Evolutionary conservation across 2,329 filamentous ascomycete species (phyloP).

Genomic region (Arachnopeziza araneosa): DNA sequence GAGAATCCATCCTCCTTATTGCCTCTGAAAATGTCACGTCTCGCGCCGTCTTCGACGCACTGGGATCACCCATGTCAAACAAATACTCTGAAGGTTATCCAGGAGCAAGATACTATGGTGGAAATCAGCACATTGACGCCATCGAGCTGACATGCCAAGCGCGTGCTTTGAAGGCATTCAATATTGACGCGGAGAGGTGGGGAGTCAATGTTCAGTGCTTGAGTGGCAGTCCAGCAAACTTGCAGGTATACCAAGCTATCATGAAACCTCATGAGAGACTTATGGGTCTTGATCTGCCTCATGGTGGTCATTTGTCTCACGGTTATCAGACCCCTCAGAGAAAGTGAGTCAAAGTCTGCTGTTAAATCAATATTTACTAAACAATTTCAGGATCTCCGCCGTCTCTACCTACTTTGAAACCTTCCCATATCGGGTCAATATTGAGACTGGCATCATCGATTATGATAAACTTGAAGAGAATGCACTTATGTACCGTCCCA

Average conservation of each 20-base stretch:
- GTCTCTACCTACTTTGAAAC: slow-evolving; percentile 99
- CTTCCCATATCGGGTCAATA: slow-evolving; percentile 87
- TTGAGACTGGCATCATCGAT: slow-evolving; percentile 92
- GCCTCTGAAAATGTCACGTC: slow-evolving; percentile 99
- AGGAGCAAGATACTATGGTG: slow-evolving; percentile 96
- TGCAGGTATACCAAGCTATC: slow-evolving; percentile 96
- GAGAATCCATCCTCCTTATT: slow-evolving; percentile 97
- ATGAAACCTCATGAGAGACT: slow-evolving; percentile 93
- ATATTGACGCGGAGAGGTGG: slow-evolving; percentile 83
- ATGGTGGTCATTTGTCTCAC: slow-evolving; percentile 93
- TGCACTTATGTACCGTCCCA: slow-evolving; percentile 87
- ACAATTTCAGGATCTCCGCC: slow-evolving; percentile 65
- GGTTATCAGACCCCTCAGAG: slow-evolving; percentile 94
- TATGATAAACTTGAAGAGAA: slow-evolving; percentile 90
- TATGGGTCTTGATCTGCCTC: slow-evolving; percentile 95
- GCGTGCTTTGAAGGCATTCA: slow-evolving; percentile 87
- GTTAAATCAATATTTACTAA: slow-evolving; percentile 12
- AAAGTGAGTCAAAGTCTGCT: slow-evolving; percentile 54
- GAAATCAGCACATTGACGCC: slow-evolving; percentile 97
- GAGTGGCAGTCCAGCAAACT: slow-evolving; percentile 88
- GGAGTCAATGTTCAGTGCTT: slow-evolving; percentile 97
- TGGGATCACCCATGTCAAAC: slow-evolving; percentile 93
- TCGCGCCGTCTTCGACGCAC: slow-evolving; percentile 93
- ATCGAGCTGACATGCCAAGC: slow-evolving; percentile 94
- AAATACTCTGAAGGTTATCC: slow-evolving; percentile 99